phyloP scores from a whole-genome alignment of 345 rosid genomes.

The Linum usitatissimum region DNA sequence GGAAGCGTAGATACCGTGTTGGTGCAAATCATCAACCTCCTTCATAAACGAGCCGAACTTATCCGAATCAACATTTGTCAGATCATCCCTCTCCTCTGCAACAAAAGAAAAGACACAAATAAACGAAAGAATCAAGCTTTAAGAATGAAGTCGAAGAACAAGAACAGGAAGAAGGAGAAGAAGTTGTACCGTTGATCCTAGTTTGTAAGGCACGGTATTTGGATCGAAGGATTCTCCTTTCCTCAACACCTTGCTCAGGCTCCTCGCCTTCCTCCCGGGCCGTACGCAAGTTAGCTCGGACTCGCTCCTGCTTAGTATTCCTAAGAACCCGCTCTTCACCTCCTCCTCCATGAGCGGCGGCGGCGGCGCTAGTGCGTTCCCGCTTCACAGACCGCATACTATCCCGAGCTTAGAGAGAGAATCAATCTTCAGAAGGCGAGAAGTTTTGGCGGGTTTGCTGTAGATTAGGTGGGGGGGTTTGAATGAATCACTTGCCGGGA shows the following conservation, averaged over 20 bases:
- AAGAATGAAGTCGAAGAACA: background rate
- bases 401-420: background rate
- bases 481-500: too few species aligned
- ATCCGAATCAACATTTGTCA: conserved; percentile 46
- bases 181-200: conserved; percentile 41
- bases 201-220: conserved; percentile 44
- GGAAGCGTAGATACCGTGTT: conserved; percentile 32
- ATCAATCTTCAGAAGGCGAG: too few species aligned
- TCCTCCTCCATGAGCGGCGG: conserved; percentile 2
- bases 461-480: too few species aligned
- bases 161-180: background rate
- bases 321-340: background rate
- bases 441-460: too few species aligned
- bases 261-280: background rate
- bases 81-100: conserved; percentile 65
- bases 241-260: conserved; percentile 1
- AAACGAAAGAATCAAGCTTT: background rate
- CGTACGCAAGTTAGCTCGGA: background rate
- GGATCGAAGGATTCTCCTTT: conserved; percentile 66
- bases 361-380: conserved; percentile 16
- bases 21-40: conserved; percentile 61
- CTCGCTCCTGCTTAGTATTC: background rate
- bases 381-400: conserved; percentile 8
- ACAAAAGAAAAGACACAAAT: background rate
- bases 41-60: conserved; percentile 42